A percentile compares a stretch with the other conserved stretches of the same genome.
Evolutionary conservation across 164 flowering plant genomes (phyloP).

Genomic region (Nymphaea colorata): DNA sequence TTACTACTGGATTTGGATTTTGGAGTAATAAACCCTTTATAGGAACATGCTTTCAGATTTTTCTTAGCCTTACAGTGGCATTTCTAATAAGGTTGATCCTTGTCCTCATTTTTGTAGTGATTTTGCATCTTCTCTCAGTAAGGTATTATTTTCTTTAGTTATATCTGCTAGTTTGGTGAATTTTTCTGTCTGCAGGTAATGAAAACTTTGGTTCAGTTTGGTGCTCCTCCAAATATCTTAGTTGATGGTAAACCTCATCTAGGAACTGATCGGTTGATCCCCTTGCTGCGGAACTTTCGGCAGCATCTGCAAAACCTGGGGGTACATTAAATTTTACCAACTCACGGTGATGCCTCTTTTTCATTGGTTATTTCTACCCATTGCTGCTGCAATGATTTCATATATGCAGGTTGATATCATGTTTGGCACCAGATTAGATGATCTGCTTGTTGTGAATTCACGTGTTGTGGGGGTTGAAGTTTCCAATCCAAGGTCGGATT

Average conservation of each 20-base stretch:
- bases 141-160: neutral
- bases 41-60: no score
- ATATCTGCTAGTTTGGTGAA: neutral
- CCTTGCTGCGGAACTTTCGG: constrained; percentile 72
- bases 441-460: constrained; percentile 51
- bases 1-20: no score
- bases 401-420: constrained; percentile 59
- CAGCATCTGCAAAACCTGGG: constrained; percentile 57
- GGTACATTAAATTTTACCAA: constrained; percentile 32
- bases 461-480: constrained; percentile 61
- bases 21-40: no score
- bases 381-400: neutral
- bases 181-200: constrained; percentile 37
- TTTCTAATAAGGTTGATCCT: no score
- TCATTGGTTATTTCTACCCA: constrained; percentile 3
- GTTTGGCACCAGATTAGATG: constrained; percentile 90
- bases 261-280: constrained; percentile 90
- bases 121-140: neutral
- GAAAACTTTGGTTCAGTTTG: constrained; percentile 88
- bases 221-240: constrained; percentile 80
- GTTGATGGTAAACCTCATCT: constrained; percentile 94
- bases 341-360: neutral
- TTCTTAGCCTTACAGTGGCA: no score
- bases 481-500: constrained; percentile 37
- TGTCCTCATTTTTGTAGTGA: neutral